Base-by-base conservation (phyloP, 2,329 filamentous ascomycete genomes). In the Fusarium euwallaceae region DNA sequence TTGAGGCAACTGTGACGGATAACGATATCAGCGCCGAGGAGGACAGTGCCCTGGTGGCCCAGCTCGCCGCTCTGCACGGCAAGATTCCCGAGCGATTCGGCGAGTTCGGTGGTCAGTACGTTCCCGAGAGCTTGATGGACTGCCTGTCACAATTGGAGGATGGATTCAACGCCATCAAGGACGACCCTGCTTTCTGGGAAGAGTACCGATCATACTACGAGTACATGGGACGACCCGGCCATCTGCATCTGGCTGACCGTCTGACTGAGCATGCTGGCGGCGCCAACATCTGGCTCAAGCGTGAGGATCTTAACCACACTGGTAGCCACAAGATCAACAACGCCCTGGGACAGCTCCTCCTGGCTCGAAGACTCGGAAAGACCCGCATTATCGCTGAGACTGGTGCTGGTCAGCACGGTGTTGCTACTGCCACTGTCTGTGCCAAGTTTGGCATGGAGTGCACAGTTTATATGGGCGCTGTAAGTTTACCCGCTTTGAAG, bases 261-360 rank as follows among this genome's bases (percentile, higher is more conserved):
- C 87, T 99, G 75, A 98, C 96, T 0, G 93, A 97, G 81, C 87
- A 96, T 79, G 95, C 94, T 58, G 95, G 95, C 27, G 97, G 97
- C 70, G 96, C 97, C 59, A 97, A 95, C 81, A 97, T 99, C 86
- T 99, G 96, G 93, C 86, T 99, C 77, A 99, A 99, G 90, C 92
- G 97, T 78, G 97, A 99, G 85, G 97, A 99, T 82, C 87, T 98
- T 66, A 98, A 98, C 85, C 97, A 99, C 83, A 98, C 97, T 10
- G 97, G 97, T 76, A 97, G 94, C 73, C 97, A 99, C 89, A 99
- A 99, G 90, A 98, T 99, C 88, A 99, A 99, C 88, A 99, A 99
- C 80, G 97, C 97, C 1, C 87, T 99, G 10, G 97, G 97, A 3
- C 97, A 99, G 84, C 92, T 98, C 59, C 89, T 99, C 16, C 87